Evolutionary conservation across 768 basidiomycete genomes (phyloP), one percentile per base, ranked within the genome.

Genomic region (Tylopilus vinaceipallidus): DNA sequence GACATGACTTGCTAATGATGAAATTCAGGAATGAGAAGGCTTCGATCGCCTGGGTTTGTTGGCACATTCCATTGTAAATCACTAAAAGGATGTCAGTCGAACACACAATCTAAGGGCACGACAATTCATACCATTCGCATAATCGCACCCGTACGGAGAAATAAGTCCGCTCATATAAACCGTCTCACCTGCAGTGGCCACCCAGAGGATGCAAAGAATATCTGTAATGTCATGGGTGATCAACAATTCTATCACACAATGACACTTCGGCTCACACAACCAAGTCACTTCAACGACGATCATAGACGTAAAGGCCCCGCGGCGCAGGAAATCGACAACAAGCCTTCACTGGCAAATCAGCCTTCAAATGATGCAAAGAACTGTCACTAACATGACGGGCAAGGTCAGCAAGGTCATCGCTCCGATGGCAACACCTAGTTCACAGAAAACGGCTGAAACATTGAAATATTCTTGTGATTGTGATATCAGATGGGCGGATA

Each of bases 21-120:
- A 71, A 75, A 49, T 55, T 62, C 41, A 75, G 53, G 55, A 68
- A 74, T 12, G 69, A 54, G 50, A 76, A 67, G 2, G 68, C 74
- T 38, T 52, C 59, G 5, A 74, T 49, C 2, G 50, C 72, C 39
- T 68, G 61, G 27, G 53, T 23, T 45, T 74, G 60, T 17, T 54
- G 51, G 47, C 73, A 74, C 33, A 48, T 42, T 27, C 45, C 40
- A 26, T 47, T 47, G 20, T 1, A 0, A 36, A 52, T 35, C 2
- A 44, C 67, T 67, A 29, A 17, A 22, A 23, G 1, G 16, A n/a
- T 9, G 34, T n/a, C 20, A 44, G 36, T 53, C 27, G 55, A 36
- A 20, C 3, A 42, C 42, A 30, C 24, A 8, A 2, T 3, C 19
- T n/a, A 17, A 30, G 6, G 24, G 6, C 19, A 50, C n/a, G 29